A percentile compares a stretch with the other conserved stretches of the same genome.
These are phyloP conservation scores for Leucaena leucocephala DNA, from an alignment of 306 rosid genomes.

Conservation along the genomic window DNA sequence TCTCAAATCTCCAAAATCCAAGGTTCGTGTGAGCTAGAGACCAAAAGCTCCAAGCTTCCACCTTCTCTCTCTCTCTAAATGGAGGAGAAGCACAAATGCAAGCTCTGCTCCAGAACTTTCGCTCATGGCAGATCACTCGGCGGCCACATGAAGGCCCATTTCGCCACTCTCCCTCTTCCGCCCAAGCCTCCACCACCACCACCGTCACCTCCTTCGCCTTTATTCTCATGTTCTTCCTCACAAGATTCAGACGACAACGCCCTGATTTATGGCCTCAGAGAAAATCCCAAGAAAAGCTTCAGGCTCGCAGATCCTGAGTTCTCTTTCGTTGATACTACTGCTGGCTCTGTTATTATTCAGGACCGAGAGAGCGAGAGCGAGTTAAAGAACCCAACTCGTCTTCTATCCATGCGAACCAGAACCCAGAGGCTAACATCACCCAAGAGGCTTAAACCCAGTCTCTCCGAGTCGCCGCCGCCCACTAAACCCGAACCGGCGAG, in stretches of 20 bases:
- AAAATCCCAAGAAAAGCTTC: constrained; percentile 71
- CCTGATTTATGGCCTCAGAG: constrained; percentile 56
- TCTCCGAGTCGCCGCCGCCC: background rate
- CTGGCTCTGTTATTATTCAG: constrained; percentile 50
- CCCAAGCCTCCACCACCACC: constrained; percentile 39
- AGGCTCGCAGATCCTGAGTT: constrained; percentile 67
- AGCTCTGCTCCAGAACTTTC: constrained; percentile 72
- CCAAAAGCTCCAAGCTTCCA: constrained; percentile 30
- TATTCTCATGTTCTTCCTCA: constrained; percentile 39
- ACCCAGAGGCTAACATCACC: background rate
- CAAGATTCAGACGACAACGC: constrained; percentile 45
- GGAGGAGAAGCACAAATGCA: constrained; percentile 92
- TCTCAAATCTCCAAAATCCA: constrained; percentile 45
- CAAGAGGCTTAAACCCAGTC: constrained; percentile 6
- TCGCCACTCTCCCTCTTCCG: constrained; percentile 66
- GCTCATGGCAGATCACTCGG: constrained; percentile 85
- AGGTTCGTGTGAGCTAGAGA: constrained; percentile 30
- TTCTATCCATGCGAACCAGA: constrained; percentile 75
- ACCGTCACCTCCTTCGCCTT: constrained; percentile 23
- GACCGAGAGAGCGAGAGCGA: constrained; percentile 92
- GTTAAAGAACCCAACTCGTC: constrained; percentile 72
- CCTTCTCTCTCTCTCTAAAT: constrained; percentile 26
- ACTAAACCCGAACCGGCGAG: constrained; percentile 50
- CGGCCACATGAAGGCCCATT: constrained; percentile 94
- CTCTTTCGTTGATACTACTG: constrained; percentile 43